A percentile compares a stretch with the other conserved stretches of the same genome.
Conservation (phyloP, 805 yeast genomes). For the Candida saitoana region DNA sequence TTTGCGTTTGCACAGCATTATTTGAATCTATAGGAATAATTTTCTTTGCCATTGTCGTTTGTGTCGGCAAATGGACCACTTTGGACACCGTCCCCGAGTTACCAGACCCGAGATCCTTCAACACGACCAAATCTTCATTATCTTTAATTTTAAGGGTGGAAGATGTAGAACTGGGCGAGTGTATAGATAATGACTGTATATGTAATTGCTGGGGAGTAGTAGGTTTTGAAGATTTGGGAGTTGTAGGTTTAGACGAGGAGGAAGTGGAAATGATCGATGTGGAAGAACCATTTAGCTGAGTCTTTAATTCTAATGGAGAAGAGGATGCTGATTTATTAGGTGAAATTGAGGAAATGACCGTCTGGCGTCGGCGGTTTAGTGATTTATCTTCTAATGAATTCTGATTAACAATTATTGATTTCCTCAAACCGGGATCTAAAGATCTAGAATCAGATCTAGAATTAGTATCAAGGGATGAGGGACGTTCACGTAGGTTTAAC, state of each 20-base stretch:
- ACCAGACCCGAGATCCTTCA: constrained; percentile 85
- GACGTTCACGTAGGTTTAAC: constrained; percentile 15
- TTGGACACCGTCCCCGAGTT: constrained; percentile 91
- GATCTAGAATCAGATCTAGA: background rate
- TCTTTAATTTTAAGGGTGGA: constrained; percentile 24
- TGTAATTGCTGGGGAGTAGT: constrained; percentile 6
- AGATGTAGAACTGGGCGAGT: constrained; percentile 33
- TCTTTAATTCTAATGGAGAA: constrained; percentile 14
- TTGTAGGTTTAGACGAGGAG: too few species aligned
- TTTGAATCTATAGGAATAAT: constrained; percentile 82
- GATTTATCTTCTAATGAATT: background rate
- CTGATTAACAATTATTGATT: background rate
- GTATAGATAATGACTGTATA: background rate
- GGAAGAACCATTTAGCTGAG: background rate
- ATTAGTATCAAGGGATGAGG: constrained; percentile 4
- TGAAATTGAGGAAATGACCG: constrained; percentile 39
- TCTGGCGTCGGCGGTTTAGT: constrained; percentile 30
- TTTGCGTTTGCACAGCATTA: constrained; percentile 72
- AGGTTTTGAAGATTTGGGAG: background rate
- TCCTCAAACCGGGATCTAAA: background rate
- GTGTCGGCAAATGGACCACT: constrained; percentile 84
- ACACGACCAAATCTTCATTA: constrained; percentile 62
- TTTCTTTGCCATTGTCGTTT: constrained; percentile 86
- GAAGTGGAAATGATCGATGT: background rate
- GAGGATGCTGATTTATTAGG: constrained; percentile 31